Percentiles rank a stretch among this genome's conserved stretches.
Conservation (phyloP, 257 asterid genomes). For the Capsicum chinense region DNA sequence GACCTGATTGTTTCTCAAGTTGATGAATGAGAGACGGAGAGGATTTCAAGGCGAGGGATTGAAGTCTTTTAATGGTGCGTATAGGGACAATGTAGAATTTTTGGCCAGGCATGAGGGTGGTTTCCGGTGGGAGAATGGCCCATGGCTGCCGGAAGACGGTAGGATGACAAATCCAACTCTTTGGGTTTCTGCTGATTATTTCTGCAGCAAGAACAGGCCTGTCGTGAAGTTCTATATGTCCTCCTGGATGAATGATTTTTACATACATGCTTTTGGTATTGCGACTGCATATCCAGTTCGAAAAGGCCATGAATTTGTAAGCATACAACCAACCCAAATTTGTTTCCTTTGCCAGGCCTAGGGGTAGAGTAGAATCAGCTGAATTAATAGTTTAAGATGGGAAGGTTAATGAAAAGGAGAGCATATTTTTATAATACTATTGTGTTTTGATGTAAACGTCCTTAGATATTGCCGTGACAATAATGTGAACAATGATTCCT, state of each 20-base stretch:
- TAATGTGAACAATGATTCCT: background rate
- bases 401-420: background rate
- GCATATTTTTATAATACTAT: background rate
- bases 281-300: conserved; percentile 55
- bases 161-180: conserved; percentile 61
- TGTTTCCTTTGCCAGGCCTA: background rate
- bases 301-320: conserved; percentile 40
- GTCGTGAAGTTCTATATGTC: conserved; percentile 76
- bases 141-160: conserved; percentile 65
- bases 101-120: conserved; percentile 58
- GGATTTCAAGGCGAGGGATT: conserved; percentile 35
- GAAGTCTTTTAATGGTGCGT: conserved; percentile 60
- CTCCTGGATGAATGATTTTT: conserved; percentile 74
- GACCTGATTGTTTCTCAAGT: conserved; percentile 6
- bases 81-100: conserved; percentile 67
- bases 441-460: background rate
- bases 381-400: background rate
- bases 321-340: background rate
- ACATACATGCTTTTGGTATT: conserved; percentile 51
- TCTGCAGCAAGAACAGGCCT: conserved; percentile 59
- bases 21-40: conserved; percentile 19
- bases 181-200: conserved; percentile 58
- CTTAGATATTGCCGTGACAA: conserved; percentile 12
- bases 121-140: conserved; percentile 58
- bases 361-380: background rate